These are phyloP conservation scores for Aspergillus fijiensis DNA, from an alignment of 2,329 filamentous ascomycete species.

Conservation along the genomic window DNA sequence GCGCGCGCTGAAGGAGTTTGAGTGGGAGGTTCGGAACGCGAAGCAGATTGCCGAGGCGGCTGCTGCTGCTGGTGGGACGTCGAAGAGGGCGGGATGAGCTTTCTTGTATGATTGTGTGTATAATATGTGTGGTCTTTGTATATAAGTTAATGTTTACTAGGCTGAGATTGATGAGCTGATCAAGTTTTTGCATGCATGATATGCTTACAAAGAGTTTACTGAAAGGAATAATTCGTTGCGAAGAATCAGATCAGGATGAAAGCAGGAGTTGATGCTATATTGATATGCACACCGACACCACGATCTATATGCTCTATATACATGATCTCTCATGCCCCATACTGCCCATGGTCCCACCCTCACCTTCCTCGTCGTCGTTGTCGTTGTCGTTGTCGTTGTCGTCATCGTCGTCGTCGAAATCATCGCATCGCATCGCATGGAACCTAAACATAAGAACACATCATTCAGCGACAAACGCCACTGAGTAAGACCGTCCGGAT, in stretches of 20 bases:
- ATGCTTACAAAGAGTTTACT: not conserved
- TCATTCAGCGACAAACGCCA: not conserved
- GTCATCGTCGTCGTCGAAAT: not conserved
- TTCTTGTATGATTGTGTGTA: not conserved
- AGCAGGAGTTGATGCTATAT: not conserved
- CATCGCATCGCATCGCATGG: not conserved
- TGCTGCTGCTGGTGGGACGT: not conserved
- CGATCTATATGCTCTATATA: no score
- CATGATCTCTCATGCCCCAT: not conserved
- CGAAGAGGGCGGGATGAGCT: not conserved
- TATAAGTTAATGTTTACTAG: not conserved
- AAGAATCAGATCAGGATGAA: not conserved
- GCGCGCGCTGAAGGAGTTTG: conserved; percentile 80
- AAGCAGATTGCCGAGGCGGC: conserved; percentile 8
- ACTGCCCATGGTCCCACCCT: not conserved
- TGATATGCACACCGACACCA: no score
- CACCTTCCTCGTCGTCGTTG: conserved; percentile 2
- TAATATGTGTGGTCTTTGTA: not conserved
- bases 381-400: conserved; percentile 1
- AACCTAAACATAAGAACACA: not conserved
- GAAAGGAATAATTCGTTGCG: not conserved
- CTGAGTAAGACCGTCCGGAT: not conserved
- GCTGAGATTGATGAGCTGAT: not conserved
- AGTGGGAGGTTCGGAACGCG: conserved; percentile 83
- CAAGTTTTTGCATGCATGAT: not conserved